Evolutionary conservation across 371 early-diverging fungal species (phyloP).

Genomic region (Syncephalastrum contaminatum): DNA sequence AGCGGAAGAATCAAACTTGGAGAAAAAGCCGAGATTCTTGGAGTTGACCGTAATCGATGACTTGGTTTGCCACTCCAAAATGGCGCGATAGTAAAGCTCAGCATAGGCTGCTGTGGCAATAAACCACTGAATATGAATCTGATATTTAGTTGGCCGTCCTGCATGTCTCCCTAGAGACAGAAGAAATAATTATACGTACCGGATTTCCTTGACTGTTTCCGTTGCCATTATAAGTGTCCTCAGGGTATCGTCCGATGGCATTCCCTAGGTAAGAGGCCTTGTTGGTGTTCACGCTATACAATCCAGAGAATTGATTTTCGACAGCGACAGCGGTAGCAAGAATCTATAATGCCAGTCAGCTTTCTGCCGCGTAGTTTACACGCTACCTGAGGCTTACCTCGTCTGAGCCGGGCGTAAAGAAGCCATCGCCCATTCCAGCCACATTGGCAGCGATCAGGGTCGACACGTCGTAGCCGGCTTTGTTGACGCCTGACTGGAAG

Average conservation of each 20-base stretch:
- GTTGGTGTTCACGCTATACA: constrained; percentile 57
- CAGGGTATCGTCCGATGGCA: constrained; percentile 72
- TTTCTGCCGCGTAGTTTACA: background rate
- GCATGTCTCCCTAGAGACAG: too few species aligned
- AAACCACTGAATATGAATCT: constrained; percentile 45
- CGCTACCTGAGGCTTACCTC: constrained; percentile 14
- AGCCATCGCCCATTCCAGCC: constrained; percentile 25
- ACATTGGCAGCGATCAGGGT: constrained; percentile 64
- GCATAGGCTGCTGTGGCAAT: constrained; percentile 62
- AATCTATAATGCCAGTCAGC: constrained; percentile 22
- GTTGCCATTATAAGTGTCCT: constrained; percentile 72
- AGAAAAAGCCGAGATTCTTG: constrained; percentile 41
- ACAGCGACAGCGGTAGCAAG: constrained; percentile 52
- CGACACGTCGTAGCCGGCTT: constrained; percentile 57
- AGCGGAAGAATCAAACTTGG: constrained; percentile 19
- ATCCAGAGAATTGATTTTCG: constrained; percentile 35
- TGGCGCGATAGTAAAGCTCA: constrained; percentile 64
- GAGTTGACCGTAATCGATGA: constrained; percentile 38
- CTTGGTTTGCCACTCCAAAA: constrained; percentile 25
- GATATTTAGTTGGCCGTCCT: too few species aligned
- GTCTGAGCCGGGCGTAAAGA: constrained; percentile 49
- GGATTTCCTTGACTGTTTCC: constrained; percentile 64
- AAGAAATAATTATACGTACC: background rate
- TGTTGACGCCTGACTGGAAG: constrained; percentile 28
- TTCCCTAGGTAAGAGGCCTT: constrained; percentile 20